Evolutionary conservation across 2,329 filamentous ascomycete genomes (phyloP).

Genomic region (Ascocoryne sarcoides): DNA sequence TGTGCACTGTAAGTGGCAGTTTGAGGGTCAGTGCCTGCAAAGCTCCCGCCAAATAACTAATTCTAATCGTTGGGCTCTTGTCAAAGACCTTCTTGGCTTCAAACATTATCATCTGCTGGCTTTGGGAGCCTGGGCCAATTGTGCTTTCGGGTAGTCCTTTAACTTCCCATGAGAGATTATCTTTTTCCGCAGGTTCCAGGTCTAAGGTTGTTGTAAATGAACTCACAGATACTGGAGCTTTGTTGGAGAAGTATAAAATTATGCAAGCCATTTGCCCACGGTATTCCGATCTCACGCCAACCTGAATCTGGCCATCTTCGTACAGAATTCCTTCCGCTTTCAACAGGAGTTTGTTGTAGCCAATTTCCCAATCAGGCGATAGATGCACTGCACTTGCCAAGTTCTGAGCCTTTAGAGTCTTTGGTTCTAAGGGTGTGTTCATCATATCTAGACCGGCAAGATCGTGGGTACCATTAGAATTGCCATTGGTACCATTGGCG

Average conservation of each 20-base stretch:
- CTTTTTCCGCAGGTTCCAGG: slow-evolving; percentile 58
- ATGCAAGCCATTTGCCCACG: slow-evolving; percentile 90
- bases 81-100: slow-evolving; percentile 75
- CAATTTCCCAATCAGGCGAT: slow-evolving; percentile 88
- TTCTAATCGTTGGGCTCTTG: slow-evolving; percentile 80
- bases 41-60: slow-evolving; percentile 89
- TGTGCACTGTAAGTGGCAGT: slow-evolving; percentile 79
- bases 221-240: slow-evolving; percentile 72
- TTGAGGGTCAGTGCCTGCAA: slow-evolving; percentile 88
- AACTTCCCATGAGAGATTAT: slow-evolving; percentile 70
- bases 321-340: slow-evolving; percentile 81
- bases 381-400: slow-evolving; percentile 86
- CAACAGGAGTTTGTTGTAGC: slow-evolving; percentile 76
- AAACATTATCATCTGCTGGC: slow-evolving; percentile 91
- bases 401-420: slow-evolving; percentile 62
- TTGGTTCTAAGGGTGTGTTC: slow-evolving; percentile 47
- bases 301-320: slow-evolving; percentile 88
- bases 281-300: slow-evolving; percentile 89
- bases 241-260: slow-evolving; percentile 94
- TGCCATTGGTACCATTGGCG: slow-evolving; percentile 42
- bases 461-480: slow-evolving; percentile 49
- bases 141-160: slow-evolving; percentile 82
- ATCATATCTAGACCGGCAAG: slow-evolving; percentile 77
- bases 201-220: slow-evolving; percentile 94
- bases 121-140: slow-evolving; percentile 66